Percentiles rank a stretch among this genome's conserved stretches.
Evolutionary conservation across 2,329 filamentous ascomycete species (phyloP).

Genomic region (Diaporthe humulicola): DNA sequence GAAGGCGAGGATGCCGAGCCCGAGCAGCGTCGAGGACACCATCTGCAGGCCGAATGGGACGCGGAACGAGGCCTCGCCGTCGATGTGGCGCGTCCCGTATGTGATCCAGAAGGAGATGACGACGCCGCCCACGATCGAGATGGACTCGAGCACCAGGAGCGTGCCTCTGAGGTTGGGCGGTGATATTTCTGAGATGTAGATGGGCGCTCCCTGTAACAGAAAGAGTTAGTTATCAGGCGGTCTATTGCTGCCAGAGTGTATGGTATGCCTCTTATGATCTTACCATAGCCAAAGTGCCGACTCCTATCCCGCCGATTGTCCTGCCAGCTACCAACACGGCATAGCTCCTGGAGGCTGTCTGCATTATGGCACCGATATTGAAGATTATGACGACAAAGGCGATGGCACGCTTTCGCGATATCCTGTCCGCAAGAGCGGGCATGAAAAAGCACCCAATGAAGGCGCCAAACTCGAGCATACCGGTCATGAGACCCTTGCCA

Average conservation of each 20-base stretch:
- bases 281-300: slow-evolving; percentile 48
- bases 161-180: slow-evolving; percentile 55
- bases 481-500: slow-evolving; percentile 56
- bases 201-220: slow-evolving; percentile 41
- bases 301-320: slow-evolving; percentile 48
- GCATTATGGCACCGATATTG: slow-evolving; percentile 57
- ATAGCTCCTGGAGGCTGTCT: slow-evolving; percentile 47
- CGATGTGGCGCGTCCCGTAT: slow-evolving; percentile 62
- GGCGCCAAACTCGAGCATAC: slow-evolving; percentile 57
- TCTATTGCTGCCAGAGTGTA: background rate
- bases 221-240: background rate
- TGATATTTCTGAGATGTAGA: slow-evolving; percentile 51
- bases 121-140: slow-evolving; percentile 65
- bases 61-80: slow-evolving; percentile 49
- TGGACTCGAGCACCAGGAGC: slow-evolving; percentile 62
- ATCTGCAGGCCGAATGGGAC: slow-evolving; percentile 61
- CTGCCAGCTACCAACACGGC: slow-evolving; percentile 46
- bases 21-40: slow-evolving; percentile 47
- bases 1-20: slow-evolving; percentile 53
- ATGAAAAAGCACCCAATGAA: slow-evolving; percentile 52
- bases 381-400: slow-evolving; percentile 55
- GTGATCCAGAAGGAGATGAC: slow-evolving; percentile 68
- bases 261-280: slow-evolving; percentile 1
- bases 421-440: slow-evolving; percentile 54
- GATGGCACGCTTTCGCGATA: slow-evolving; percentile 58